phyloP scores from a whole-genome alignment of 495 filamentous ascomycete species.

The Penicillium macrosclerotiorum region DNA sequence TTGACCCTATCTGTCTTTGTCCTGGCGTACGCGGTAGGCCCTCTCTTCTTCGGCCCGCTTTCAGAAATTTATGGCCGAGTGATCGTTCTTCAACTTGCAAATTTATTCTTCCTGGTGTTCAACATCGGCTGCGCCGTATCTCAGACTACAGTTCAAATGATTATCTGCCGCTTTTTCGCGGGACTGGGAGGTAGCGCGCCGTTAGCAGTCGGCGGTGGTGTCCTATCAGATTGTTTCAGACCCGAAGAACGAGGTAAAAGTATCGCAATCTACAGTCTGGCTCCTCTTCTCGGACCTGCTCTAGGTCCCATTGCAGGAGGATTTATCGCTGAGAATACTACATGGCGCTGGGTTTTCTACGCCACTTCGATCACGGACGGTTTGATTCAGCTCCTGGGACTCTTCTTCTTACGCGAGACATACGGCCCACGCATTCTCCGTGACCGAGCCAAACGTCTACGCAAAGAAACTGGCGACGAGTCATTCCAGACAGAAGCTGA shows the following conservation, averaged over 20 bases:
- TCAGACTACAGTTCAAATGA: constrained; percentile 50
- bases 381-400: constrained; percentile 58
- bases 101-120: constrained; percentile 64
- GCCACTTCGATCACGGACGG: constrained; percentile 60
- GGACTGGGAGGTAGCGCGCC: constrained; percentile 58
- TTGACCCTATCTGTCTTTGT: constrained; percentile 72
- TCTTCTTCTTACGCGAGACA: constrained; percentile 70
- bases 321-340: constrained; percentile 66
- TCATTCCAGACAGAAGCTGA: constrained; percentile 65
- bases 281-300: constrained; percentile 65
- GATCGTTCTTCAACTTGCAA: constrained; percentile 58
- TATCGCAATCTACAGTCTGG: constrained; percentile 62
- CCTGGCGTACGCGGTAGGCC: constrained; percentile 70
- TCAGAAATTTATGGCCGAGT: constrained; percentile 73
- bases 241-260: constrained; percentile 64
- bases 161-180: constrained; percentile 56
- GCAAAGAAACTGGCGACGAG: constrained; percentile 62
- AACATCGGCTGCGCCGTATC: constrained; percentile 55
- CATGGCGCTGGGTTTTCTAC: constrained; percentile 72
- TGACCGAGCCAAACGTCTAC: constrained; percentile 54
- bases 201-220: constrained; percentile 55
- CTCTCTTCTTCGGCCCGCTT: constrained; percentile 67
- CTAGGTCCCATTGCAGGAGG: constrained; percentile 62
- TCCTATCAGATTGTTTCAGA: constrained; percentile 60
- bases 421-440: constrained; percentile 63